A percentile compares a stretch with the other conserved stretches of the same genome.
Evolutionary conservation across 2,329 filamentous ascomycete species (phyloP).

Genomic region (Botrytis tulipae): DNA sequence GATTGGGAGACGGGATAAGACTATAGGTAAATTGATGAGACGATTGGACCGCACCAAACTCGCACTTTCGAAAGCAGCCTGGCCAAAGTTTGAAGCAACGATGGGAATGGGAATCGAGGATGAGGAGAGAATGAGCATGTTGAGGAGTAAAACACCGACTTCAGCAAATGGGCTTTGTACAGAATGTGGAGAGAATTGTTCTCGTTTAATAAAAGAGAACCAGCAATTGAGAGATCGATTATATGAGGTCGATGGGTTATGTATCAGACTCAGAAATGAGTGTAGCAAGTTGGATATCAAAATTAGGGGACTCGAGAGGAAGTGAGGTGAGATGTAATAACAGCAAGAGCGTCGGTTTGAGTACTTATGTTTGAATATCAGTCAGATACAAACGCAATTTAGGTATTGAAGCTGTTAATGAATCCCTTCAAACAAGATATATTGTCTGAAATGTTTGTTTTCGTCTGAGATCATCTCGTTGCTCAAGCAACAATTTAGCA

Average conservation of each 20-base stretch:
- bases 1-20: constrained; percentile 1
- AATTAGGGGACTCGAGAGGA: neutral
- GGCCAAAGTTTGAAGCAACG: neutral
- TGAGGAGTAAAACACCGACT: neutral
- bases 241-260: constrained; percentile 3
- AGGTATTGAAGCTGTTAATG: neutral
- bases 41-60: neutral
- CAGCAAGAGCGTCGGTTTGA: neutral
- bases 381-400: neutral
- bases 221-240: neutral
- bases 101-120: neutral
- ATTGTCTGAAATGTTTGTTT: neutral
- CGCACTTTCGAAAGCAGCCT: neutral
- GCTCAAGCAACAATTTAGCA: neutral
- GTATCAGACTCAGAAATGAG: neutral
- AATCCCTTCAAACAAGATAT: neutral
- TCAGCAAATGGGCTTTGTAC: neutral
- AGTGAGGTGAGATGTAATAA: too few species aligned
- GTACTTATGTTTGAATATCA: neutral
- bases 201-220: neutral
- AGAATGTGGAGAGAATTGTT: neutral
- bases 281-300: neutral
- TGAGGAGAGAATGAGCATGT: neutral
- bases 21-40: neutral
- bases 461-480: neutral